Conservation (phyloP, 2,329 filamentous ascomycete species). For the Plenodomus tracheiphilus region DNA sequence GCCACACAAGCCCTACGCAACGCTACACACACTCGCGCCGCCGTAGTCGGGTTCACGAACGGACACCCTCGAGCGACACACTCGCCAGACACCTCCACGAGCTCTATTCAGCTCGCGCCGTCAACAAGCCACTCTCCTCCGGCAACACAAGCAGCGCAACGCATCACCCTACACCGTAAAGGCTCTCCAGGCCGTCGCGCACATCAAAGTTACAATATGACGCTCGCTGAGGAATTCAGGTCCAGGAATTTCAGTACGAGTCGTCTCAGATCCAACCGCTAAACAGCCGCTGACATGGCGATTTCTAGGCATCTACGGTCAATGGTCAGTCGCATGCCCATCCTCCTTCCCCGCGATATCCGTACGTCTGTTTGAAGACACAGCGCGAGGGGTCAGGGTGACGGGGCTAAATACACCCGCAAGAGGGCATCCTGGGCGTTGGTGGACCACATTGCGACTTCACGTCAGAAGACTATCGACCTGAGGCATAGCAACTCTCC, state of each 20-base stretch:
- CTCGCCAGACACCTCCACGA: conserved; percentile 23
- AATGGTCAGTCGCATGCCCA: conserved; percentile 59
- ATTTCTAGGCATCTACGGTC: conserved; percentile 65
- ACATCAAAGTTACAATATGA: conserved; percentile 48
- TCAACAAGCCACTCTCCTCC: conserved; percentile 17
- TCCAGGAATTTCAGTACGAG: conserved; percentile 68
- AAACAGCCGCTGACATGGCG: conserved; percentile 36
- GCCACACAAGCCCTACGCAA: conserved; percentile 37
- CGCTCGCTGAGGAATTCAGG: conserved; percentile 64
- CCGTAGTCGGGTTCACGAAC: too few relatives aligned
- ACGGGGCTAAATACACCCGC: too few relatives aligned
- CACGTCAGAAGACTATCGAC: not conserved
- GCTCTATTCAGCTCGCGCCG: conserved; percentile 30
- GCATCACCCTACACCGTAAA: conserved; percentile 8
- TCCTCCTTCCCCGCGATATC: not conserved
- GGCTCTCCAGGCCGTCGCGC: not conserved
- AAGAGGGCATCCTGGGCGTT: too few relatives aligned
- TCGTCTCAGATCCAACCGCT: conserved; percentile 5
- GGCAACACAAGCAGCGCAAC: conserved; percentile 7
- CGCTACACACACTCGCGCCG: conserved; percentile 26
- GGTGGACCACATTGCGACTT: not conserved
- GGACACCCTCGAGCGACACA: conserved; percentile 6
- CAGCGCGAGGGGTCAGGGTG: too few relatives aligned
- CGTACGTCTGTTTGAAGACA: not conserved
- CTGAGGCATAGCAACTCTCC: not conserved